Conservation (phyloP, 2,329 filamentous ascomycete species). For the Stylonectria norvegica region DNA sequence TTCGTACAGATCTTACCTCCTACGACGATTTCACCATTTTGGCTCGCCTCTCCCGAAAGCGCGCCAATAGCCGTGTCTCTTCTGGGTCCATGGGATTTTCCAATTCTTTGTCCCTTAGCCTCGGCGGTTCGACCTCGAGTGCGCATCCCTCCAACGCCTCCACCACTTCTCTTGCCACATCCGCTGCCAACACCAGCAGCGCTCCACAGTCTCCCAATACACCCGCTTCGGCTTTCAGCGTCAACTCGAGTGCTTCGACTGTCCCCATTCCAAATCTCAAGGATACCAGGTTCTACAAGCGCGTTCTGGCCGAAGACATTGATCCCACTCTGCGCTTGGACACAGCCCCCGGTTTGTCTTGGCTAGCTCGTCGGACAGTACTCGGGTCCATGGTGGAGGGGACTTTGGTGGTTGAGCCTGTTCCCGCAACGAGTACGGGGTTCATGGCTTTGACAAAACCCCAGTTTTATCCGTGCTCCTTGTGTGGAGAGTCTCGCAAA, state of each 20-base stretch:
- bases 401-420: constrained; percentile 83
- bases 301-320: constrained; percentile 82
- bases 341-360: constrained; percentile 83
- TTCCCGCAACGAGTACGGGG: constrained; percentile 58
- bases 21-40: constrained; percentile 85
- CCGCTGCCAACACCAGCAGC: constrained; percentile 46
- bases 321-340: constrained; percentile 92
- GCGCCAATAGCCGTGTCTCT: constrained; percentile 62
- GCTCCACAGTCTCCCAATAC: constrained; percentile 58
- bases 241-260: constrained; percentile 36
- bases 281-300: constrained; percentile 92
- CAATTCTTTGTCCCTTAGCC: constrained; percentile 41
- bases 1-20: constrained; percentile 75
- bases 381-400: constrained; percentile 80
- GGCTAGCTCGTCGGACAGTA: constrained; percentile 85
- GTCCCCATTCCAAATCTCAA: constrained; percentile 62
- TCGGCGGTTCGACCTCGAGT: constrained; percentile 46
- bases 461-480: constrained; percentile 67
- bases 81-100: constrained; percentile 63
- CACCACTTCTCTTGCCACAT: constrained; percentile 53
- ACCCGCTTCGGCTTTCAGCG: constrained; percentile 51
- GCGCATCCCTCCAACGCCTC: constrained; percentile 56
- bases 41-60: constrained; percentile 62
- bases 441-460: constrained; percentile 49
- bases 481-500: constrained; percentile 81